Evolutionary conservation across 2,329 filamentous ascomycete species (phyloP), one percentile per base, ranked within the genome.

Genomic region (Penicillium glabrum): DNA sequence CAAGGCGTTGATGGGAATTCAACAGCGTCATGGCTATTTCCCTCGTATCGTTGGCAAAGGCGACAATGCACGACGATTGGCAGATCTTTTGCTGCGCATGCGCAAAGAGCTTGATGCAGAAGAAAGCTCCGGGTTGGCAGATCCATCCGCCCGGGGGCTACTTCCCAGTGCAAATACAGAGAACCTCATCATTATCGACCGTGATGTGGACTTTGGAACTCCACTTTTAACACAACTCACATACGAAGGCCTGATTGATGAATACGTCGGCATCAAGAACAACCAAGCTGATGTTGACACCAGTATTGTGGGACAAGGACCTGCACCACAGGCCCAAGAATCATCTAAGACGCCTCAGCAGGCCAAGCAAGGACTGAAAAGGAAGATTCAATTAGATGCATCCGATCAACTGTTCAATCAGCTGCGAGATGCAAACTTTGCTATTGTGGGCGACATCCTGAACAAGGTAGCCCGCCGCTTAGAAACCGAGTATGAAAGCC

Each of bases 41-140:
- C 96, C 95, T 26, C 86, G 93, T 14, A 95, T 99, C 57, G 88
- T 96, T 46, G 95, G 95, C 27, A 98, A 99, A 76, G 95, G 95
- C 21, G 93, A 99, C 66, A 93, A 96, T 72, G 93, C 92, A 35
- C 93, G 93, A 70, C 87, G 87, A 49, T 85, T 99, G 2, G 89
- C 92, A 45, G 93, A 98, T 69, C 81, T 97, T 11, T 83, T 99
- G 9, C 82, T 89, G 46, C 90, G 92, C 31, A 97, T 97, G 91
- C 88, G 93, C 62, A 92, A 93, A 69, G 95, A 99, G 76, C 81
- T 93, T 14, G 90, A 92, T 46, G 89, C 90, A 21, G 92, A 96
- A 70, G 87, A 90, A 65, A 85, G 83, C 44, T 82, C 79, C 56
- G 87, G 87, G 56, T 77, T 80, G 27, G 80, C 79, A 43, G 79